phyloP scores from a whole-genome alignment of 768 basidiomycete genomes.

The Leccinum imitatum region DNA sequence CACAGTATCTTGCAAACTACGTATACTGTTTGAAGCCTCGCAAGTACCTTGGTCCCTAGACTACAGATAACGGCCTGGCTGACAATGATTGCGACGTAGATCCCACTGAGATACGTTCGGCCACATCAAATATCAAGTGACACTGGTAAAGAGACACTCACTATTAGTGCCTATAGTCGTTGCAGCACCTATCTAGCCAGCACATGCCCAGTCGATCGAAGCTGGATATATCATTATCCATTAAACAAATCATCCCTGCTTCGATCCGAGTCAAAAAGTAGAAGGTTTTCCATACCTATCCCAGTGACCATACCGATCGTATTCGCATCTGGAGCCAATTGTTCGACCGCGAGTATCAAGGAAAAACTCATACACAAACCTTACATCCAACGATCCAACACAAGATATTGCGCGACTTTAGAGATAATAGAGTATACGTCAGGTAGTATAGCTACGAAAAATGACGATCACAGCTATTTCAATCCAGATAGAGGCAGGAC shows the following conservation, averaged over 20 bases:
- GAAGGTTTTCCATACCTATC: conserved; percentile 22
- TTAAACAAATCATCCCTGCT: conserved; percentile 21
- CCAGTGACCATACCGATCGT: conserved; percentile 48
- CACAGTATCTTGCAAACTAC: conserved; percentile 41
- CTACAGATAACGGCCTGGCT: conserved; percentile 63
- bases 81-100: conserved; percentile 59
- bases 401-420: conserved; percentile 54
- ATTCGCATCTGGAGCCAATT: conserved; percentile 39
- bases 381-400: conserved; percentile 68
- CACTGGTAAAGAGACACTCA: conserved; percentile 34
- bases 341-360: not conserved
- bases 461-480: not conserved
- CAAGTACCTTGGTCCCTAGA: conserved; percentile 60
- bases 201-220: conserved; percentile 63
- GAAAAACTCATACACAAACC: conserved; percentile 13
- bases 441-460: conserved; percentile 55
- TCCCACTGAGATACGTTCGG: conserved; percentile 44
- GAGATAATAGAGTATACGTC: conserved; percentile 56
- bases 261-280: not conserved
- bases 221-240: conserved; percentile 39
- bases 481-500: not conserved
- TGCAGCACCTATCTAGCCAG: conserved; percentile 63
- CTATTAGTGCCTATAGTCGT: conserved; percentile 55
- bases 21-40: conserved; percentile 60
- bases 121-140: conserved; percentile 37